Base-by-base conservation (phyloP, 192 early-diverging fungal genomes). In the Backusella liffmaniae region DNA sequence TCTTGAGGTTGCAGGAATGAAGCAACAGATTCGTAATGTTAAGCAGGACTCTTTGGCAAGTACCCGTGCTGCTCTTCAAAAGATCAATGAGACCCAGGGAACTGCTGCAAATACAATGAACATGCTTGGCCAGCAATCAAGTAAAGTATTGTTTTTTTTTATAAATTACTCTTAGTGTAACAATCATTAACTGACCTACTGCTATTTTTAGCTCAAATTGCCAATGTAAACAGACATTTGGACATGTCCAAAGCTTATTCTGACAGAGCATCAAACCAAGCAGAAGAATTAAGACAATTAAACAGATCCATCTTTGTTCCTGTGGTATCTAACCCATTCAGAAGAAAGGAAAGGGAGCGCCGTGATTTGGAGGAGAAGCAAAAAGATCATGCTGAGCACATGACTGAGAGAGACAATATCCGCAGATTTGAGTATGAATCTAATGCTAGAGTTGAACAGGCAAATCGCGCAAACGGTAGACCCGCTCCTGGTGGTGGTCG, bases 221-320 rank as follows among this genome's bases (percentile, higher is more conserved):
- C 82, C 68, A 83, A 77, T 65, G 73, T 91, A n/a, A 88, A 93
- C 71, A 85, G 88, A n/a, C 89, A 86, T 72, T 71, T 94, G 42
- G 92, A 92, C 69, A 80, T 90, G 37, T 87, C 90, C 32, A 86
- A 87, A 39, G 85, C 86, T 42, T 84, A 89, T 77, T 84, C 90
- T 26, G 87, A 89, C 30, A 81, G 84, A 23, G 87, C 90, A 29
- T 77, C 83, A 9, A 74, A 76, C 4, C 87, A 88, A 73, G 87
- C 90, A 23, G 74, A 75, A 9, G 87, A 89, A 76, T 82, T 91
- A 66, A 91, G 89, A 74, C 83, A 88, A 66, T 82, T 94, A 18
- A 94, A 92, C 79, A 86, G 88, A 71, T 94, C 92, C 23, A 94
- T 94, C 66, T 93, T 94, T 81, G 87, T 89, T 12, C 82, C 90